Percentiles rank a stretch among this genome's conserved stretches.
phyloP scores from a whole-genome alignment of 2,329 filamentous ascomycete species.

The Parascedosporium putredinis region DNA sequence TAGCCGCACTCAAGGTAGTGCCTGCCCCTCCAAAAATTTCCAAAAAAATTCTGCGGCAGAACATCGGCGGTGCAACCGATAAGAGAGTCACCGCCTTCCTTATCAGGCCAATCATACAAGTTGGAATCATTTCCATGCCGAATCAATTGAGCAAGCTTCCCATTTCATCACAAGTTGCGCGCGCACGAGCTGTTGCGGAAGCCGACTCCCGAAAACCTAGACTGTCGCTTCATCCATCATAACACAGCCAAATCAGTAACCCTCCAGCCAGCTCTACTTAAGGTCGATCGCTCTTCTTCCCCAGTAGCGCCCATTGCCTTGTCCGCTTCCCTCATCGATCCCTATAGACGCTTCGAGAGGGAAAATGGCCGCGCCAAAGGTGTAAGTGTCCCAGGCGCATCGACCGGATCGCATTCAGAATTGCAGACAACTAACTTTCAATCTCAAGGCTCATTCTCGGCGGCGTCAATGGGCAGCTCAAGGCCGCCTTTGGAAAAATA shows the following conservation, averaged over 20 bases:
- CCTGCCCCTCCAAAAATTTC: neutral
- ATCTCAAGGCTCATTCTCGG: slow-evolving; percentile 64
- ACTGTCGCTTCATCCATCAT: no score
- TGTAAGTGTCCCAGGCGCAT: no score
- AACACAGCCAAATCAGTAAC: no score
- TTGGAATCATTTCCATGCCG: no score
- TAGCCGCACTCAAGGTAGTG: no score
- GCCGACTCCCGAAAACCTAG: no score
- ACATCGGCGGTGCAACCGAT: slow-evolving; percentile 12
- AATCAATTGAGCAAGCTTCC: no score
- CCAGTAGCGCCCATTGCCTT: slow-evolving; percentile 8
- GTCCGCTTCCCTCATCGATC: neutral
- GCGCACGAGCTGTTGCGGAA: no score
- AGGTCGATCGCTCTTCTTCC: no score
- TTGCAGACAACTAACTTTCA: slow-evolving; percentile 15
- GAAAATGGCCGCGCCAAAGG: slow-evolving; percentile 36
- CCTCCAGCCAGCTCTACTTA: no score
- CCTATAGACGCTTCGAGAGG: neutral
- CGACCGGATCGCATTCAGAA: no score
- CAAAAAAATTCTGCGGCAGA: slow-evolving; percentile 11
- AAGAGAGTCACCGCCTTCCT: slow-evolving; percentile 9
- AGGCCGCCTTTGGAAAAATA: slow-evolving; percentile 69
- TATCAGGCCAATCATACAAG: slow-evolving; percentile 11
- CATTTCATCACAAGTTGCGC: no score
- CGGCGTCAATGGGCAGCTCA: slow-evolving; percentile 68